Evolutionary conservation across 2,329 filamentous ascomycete genomes (phyloP).

Genomic region (Pseudogymnoascus sp.): DNA sequence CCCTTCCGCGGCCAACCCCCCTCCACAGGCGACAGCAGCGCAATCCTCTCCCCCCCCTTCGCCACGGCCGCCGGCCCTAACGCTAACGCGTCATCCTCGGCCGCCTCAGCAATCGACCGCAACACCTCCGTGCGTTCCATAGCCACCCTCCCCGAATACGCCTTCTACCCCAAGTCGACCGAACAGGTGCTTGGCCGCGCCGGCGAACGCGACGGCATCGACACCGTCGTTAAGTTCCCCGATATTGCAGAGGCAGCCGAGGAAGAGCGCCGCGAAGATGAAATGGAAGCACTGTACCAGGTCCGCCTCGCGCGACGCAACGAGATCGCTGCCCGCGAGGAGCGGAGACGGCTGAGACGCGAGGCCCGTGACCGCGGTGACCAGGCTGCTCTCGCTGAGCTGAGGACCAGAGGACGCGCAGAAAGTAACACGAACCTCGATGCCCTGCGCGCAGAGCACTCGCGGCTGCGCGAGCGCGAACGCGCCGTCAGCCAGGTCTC

Average conservation of each 20-base stretch:
- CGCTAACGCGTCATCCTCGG: not conserved
- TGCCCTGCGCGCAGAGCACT: slow-evolving; percentile 49
- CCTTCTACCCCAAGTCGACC: slow-evolving; percentile 60
- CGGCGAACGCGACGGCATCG: slow-evolving; percentile 86
- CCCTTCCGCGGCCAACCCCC: not conserved
- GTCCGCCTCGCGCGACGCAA: slow-evolving; percentile 71
- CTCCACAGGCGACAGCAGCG: slow-evolving; percentile 10
- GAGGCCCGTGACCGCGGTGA: slow-evolving; percentile 71
- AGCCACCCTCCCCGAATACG: slow-evolving; percentile 74
- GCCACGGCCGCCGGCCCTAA: slow-evolving; percentile 7
- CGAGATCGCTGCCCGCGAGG: slow-evolving; percentile 71
- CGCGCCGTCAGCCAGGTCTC: slow-evolving; percentile 67
- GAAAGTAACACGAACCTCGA: slow-evolving; percentile 48
- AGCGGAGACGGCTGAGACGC: slow-evolving; percentile 59
- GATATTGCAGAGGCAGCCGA: slow-evolving; percentile 68
- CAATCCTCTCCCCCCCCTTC: slow-evolving; percentile 14
- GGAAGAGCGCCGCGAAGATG: slow-evolving; percentile 70
- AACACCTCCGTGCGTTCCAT: slow-evolving; percentile 77
- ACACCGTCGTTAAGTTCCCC: slow-evolving; percentile 80
- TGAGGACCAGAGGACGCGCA: slow-evolving; percentile 50
- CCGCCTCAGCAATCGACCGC: slow-evolving; percentile 54
- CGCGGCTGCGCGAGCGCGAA: slow-evolving; percentile 51
- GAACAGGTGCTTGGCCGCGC: slow-evolving; percentile 83
- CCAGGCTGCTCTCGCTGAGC: slow-evolving; percentile 52
- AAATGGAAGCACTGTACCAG: slow-evolving; percentile 91